phyloP scores from a whole-genome alignment of 805 yeast genomes.

The Lipomyces anomalus region DNA sequence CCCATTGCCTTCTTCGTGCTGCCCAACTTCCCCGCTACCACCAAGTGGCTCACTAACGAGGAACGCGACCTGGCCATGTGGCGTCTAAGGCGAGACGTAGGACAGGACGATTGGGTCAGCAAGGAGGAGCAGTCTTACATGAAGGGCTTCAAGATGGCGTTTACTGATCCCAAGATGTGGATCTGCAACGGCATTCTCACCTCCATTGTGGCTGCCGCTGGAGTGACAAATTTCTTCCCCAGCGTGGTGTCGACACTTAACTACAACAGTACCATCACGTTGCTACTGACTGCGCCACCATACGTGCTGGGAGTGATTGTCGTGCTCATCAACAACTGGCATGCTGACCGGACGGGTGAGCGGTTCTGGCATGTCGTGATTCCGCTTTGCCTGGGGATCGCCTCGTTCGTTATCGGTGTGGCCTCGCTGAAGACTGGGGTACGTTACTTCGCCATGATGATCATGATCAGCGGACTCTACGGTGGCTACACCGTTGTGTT shows the following conservation, averaged over 20 bases:
- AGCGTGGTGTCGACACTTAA: conserved; percentile 53
- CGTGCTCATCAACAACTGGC: conserved; percentile 14
- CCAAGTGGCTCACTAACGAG: conserved; percentile 33
- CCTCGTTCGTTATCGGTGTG: conserved; percentile 47
- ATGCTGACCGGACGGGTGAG: conserved; percentile 22
- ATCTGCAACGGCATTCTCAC: conserved; percentile 19
- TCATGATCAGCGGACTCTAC: conserved; percentile 53
- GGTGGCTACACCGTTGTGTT: conserved; percentile 48
- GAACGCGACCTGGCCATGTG: conserved; percentile 41
- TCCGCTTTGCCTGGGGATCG: conserved; percentile 42
- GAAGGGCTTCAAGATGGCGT: conserved; percentile 18
- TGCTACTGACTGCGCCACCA: conserved; percentile 37
- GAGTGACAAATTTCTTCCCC: conserved; percentile 46
- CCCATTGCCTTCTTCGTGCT: conserved; percentile 32
- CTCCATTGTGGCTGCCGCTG: conserved; percentile 52
- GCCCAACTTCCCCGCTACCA: conserved; percentile 37
- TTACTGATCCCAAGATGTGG: conserved; percentile 26
- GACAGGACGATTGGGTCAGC: conserved; percentile 35
- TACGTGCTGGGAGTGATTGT: conserved; percentile 18
- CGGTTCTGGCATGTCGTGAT: conserved; percentile 43
- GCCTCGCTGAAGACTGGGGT: conserved; percentile 51
- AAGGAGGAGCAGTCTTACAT: conserved; percentile 33
- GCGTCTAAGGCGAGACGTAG: conserved; percentile 43
- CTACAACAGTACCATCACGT: conserved; percentile 45
- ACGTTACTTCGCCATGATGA: conserved; percentile 49